Base-by-base conservation (phyloP, 2,329 filamentous ascomycete species). In the Colletotrichum caudatum region DNA sequence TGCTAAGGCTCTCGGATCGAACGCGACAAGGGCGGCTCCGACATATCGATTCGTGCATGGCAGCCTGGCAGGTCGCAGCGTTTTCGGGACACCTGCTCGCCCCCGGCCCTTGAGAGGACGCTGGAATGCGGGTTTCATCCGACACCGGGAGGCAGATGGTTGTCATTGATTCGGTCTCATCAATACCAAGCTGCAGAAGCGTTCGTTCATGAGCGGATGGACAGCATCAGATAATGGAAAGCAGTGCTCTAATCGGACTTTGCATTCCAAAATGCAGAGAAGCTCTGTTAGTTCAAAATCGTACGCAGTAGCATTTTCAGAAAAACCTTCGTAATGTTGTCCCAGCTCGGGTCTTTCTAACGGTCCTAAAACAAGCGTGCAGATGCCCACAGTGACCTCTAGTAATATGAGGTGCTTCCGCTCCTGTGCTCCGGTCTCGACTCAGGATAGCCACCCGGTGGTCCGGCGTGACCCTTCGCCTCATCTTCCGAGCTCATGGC, bases 371-470 rank as follows among this genome's bases (percentile, higher is more conserved):
- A 69, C 54, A 60, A 35, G 44, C 35, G 51, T 59, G 44, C 59
- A 64, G 35, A 69, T 58, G 64, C 12, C 46, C 53, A 41, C 44
- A 59, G 44, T 44, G 26, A 61, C 35, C 29, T 23, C 66, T 72
- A 72, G 54, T 76, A 80, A 59, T 85, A 85, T 69, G 82, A 84
- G 12, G 79, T 76, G 54, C 80, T 83, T 0, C 78, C 81, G 12
- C 79, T 79, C 33, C 79, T 73, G 75, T 84, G 84, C 41, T 85
- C 82, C 3, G 76, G 76, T 37, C 80, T 78, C 0, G 83, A 83
- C 9, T 85, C 86, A 5, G 88, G 86, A 74, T 87, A 90, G 0
- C 85, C 84, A 4, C 88, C 87, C 18, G 83, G 81, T 7, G 84
- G 82, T 4, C 75, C 77, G 0, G 77, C 74, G 0, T 77, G 77